Evolutionary conservation across 2,329 filamentous ascomycete species (phyloP), one percentile per base, ranked within the genome.

Genomic region (Proliferodiscus dingleyae): DNA sequence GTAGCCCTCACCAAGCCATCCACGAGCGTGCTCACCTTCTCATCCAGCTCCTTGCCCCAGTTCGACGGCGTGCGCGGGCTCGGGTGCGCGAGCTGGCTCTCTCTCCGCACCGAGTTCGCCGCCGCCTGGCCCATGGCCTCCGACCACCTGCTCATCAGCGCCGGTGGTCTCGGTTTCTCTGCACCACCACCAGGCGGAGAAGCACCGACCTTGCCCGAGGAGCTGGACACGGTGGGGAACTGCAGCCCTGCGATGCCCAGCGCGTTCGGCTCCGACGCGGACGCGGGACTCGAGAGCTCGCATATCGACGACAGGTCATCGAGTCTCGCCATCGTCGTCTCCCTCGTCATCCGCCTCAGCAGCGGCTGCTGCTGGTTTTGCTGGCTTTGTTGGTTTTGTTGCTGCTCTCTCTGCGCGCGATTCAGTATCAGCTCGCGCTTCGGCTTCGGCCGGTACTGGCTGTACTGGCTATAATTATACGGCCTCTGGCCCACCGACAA

Each of bases 11-110:
- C n/a, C n/a, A 7, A 23, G 8, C 19, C 42, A n/a, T 24, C 34
- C 15, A 21, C n/a, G 11, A 13, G n/a, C 40, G 29, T 18, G 5
- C 8, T 38, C 21, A 18, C 22, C 6, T 44, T 41, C 33, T 41
- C 41, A 2, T 38, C 41, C 13, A 5, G 26, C 8, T 10, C 39
- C 30, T 18, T 46, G 9, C 4, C 37, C 41, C 47, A 49, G 16
- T 52, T 51, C 3, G 50, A 47, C 21, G 53, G 54, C 6, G 52
- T 54, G n/a, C 33, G 38, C 2, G 57, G 56, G 19, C 37, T 51
- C 2, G 56, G 55, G 40, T 55, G 52, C 32, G 58, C 42, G 46
- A 59, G 54, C 26, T 51, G 52, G 19, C 50, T 54, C 21, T 56
- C 55, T 8, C 47, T 36, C 7, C 54, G 36, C 1, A 51, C 42